Evolutionary conservation across 345 rosid genomes (phyloP), one percentile per base, ranked within the genome.

Genomic region (Eucalyptus sp.): DNA sequence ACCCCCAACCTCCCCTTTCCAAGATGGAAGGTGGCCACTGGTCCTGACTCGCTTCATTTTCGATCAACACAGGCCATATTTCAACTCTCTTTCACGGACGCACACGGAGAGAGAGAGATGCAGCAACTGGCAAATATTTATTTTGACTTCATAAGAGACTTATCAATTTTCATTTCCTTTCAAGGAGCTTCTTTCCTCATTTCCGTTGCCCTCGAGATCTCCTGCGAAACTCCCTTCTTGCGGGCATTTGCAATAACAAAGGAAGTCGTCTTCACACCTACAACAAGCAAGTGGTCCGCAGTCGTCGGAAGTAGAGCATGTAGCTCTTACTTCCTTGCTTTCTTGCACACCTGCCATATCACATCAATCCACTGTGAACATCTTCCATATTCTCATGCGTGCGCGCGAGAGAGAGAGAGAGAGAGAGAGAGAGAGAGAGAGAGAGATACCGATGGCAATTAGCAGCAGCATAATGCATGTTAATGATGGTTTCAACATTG

Each of bases 181-280:
- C 44, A 71, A 37, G 44, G 13, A 37, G 6, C 25, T 71, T 31
- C 24, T 9, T 10, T 3, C 13, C 46, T 13, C 81, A 71, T 37
- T 33, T 37, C 7, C 46, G 41, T 10, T 71, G 18, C 46, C 81
- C 81, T 71, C 7, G 46, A 17, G 44, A 43, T 10, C 81, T 37
- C 25, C 46, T 20, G 22, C 10, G 81, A 71, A 37, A 17, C 13
- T 37, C 81, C 11, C 81, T 18, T 8, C 81, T 9, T 33, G 25
- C 37, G 25, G 25, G 27, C 81, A 71, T 3, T 3, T 33, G 25
- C 81, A 71, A 10, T 12, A 33, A 8, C 7, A 43, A 3, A 8
- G 8, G 80, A 15, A 10, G 9, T 7, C 3, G 9, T 7, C 3
- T 50, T 8, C 3, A 68, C 80, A 68, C 12, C 0, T 4, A 41